phyloP scores from a whole-genome alignment of 768 basidiomycete species.

The Tephrocybe rancida region DNA sequence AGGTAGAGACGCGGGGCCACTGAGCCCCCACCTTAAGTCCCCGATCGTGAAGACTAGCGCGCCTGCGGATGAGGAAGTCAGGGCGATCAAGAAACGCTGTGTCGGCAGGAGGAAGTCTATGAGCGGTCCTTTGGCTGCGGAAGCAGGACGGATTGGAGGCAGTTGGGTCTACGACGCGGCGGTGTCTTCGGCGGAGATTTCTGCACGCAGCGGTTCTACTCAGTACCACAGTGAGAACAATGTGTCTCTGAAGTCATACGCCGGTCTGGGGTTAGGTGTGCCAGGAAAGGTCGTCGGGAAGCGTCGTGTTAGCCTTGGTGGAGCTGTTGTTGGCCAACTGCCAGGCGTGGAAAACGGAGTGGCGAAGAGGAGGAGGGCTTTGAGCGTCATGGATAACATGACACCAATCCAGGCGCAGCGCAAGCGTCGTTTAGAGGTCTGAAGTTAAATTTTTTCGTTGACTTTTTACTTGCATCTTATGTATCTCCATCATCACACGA shows the following conservation, averaged over 20 bases:
- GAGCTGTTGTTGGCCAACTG: conserved; percentile 4
- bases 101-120: conserved; percentile 52
- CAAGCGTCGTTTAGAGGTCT: conserved; percentile 17
- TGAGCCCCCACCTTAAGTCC: conserved; percentile 4
- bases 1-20: conserved; percentile 13
- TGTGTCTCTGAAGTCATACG: background rate
- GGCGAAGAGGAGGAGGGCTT: conserved; percentile 15
- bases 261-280: background rate
- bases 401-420: conserved; percentile 9
- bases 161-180: conserved; percentile 57
- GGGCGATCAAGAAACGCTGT: conserved; percentile 58
- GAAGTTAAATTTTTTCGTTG: background rate
- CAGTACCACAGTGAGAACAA: background rate
- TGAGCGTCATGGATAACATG: conserved; percentile 18
- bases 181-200: conserved; percentile 42
- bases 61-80: conserved; percentile 22
- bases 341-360: background rate
- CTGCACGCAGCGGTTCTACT: conserved; percentile 1
- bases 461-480: background rate
- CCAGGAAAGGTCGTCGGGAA: conserved; percentile 10
- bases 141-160: conserved; percentile 22
- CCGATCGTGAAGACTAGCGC: conserved; percentile 8
- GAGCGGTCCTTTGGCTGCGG: conserved; percentile 29
- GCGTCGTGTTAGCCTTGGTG: conserved; percentile 20
- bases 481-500: background rate